Evolutionary conservation across 1,284 basidiomycete species (phyloP), one percentile per base, ranked within the genome.

Genomic region (Trametes polyzona): DNA sequence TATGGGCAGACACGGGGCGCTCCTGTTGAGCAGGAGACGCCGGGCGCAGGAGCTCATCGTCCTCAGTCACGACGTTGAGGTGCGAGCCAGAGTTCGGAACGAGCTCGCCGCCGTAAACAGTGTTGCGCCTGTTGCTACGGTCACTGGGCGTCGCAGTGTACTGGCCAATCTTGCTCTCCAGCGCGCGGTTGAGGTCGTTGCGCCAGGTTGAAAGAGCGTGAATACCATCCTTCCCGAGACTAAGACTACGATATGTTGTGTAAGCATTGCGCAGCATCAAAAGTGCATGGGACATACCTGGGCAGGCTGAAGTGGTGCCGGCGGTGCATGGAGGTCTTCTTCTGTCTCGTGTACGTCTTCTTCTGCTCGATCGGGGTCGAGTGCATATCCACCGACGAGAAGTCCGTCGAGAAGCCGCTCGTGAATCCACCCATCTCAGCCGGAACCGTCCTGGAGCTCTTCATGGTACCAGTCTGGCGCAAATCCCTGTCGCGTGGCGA

Each of bases 291-390:
- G 58, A 67, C 75, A 51, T 71, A 84, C 85, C 84, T 86, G 4
- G 86, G 83, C 52, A 88, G 72, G 71, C 86, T 87, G 70, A 81
- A 81, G 63, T 84, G 83, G 50, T 83, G 80, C 63, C 78, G 78
- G 69, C 79, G 83, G 70, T 86, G 84, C 37, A 68, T 69, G 27
- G 81, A 81, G 24, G 69, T 71, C 69, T 82, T 84, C 67, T 74
- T 74, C 66, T 74, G 68, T 39, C 65, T 65, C 7, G 65, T 63
- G 16, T 72, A 71, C 3, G 57, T 47, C 61, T 63, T 62, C 29
- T 48, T 55, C 39, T 63, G 46, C 42, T 63, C 61, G 23, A 39
- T 76, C 71, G 86, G 84, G 2, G 85, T 88, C 12, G 86, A 87
- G 56, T 86, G 81, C 21, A 80, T 62, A 55, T 82, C 76, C 3